phyloP scores from a whole-genome alignment of 345 rosid species.

The Raphanus sativus region DNA sequence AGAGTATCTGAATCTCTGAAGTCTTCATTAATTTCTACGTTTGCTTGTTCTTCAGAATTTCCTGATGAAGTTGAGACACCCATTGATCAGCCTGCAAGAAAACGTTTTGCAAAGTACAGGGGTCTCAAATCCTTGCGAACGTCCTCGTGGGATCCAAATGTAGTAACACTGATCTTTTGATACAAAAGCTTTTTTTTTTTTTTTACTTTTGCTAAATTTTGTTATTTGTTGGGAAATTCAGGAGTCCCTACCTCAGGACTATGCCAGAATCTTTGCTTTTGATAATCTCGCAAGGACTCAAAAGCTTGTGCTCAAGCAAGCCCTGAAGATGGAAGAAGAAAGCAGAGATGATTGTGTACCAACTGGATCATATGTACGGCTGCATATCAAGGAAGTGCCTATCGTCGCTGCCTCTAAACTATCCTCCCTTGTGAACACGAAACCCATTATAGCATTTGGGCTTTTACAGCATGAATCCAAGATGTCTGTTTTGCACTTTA shows the following conservation, averaged over 20 bases:
- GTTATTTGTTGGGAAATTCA: slow-evolving; percentile 40
- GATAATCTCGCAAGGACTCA: slow-evolving; percentile 82
- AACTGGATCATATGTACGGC: slow-evolving; percentile 64
- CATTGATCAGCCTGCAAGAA: slow-evolving; percentile 78
- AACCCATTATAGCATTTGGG: slow-evolving; percentile 70
- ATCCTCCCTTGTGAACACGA: slow-evolving; percentile 42
- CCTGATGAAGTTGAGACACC: slow-evolving; percentile 98
- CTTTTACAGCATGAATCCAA: slow-evolving; percentile 96
- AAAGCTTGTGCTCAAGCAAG: slow-evolving; percentile 72
- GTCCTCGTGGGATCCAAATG: slow-evolving; percentile 94
- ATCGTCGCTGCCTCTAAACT: slow-evolving; percentile 56
- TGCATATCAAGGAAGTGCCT: slow-evolving; percentile 76
- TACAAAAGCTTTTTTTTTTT: slow-evolving; percentile 4
- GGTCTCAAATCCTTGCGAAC: slow-evolving; percentile 95
- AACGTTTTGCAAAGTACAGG: slow-evolving; percentile 87
- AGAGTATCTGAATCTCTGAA: slow-evolving; percentile 2
- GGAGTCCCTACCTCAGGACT: slow-evolving; percentile 94
- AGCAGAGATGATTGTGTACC: slow-evolving; percentile 54
- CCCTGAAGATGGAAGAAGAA: slow-evolving; percentile 56
- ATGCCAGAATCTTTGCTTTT: slow-evolving; percentile 87
- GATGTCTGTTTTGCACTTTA: slow-evolving; percentile 96
- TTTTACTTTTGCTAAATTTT: slow-evolving; percentile 3
- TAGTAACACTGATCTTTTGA: slow-evolving; percentile 31
- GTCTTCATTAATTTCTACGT: slow-evolving; percentile 1
- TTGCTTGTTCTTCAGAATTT: slow-evolving; percentile 56